phyloP scores from a whole-genome alignment of 495 filamentous ascomycete genomes.

The Xylaria bambusicola region DNA sequence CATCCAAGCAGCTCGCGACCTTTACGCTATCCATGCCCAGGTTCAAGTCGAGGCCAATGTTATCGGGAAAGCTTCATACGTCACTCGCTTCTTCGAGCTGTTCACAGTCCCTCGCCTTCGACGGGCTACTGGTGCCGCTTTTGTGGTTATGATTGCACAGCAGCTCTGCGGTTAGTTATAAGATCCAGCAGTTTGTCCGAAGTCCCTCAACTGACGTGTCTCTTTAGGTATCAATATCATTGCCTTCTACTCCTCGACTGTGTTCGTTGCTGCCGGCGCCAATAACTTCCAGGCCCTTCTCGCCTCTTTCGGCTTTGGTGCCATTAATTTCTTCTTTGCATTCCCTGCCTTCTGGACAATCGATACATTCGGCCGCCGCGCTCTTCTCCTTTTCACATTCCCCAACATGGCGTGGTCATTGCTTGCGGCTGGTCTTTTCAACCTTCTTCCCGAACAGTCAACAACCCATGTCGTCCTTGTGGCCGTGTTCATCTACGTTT shows the following conservation, averaged over 20 bases:
- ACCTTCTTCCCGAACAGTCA: conserved; percentile 48
- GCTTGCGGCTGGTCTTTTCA: conserved; percentile 60
- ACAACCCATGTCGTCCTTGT: conserved; percentile 55
- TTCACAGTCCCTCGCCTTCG: conserved; percentile 70
- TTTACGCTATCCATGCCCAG: conserved; percentile 65
- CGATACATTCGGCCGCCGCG: conserved; percentile 64
- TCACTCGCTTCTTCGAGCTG: conserved; percentile 61
- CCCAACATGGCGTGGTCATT: conserved; percentile 62
- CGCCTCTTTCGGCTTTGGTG: conserved; percentile 61
- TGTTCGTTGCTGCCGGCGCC: conserved; percentile 58
- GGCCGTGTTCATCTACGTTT: conserved; percentile 67
- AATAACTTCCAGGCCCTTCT: conserved; percentile 46
- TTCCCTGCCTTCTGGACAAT: conserved; percentile 71
- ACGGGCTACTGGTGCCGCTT: conserved; percentile 64
- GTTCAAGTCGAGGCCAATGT: conserved; percentile 52
- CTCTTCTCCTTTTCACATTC: conserved; percentile 65
- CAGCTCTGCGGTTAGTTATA: conserved; percentile 54
- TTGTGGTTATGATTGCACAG: conserved; percentile 67
- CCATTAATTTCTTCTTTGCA: conserved; percentile 61
- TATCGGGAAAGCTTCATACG: conserved; percentile 45
- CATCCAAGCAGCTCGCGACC: conserved; percentile 65
- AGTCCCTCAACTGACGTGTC: neutral
- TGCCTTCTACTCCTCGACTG: conserved; percentile 66
- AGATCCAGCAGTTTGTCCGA: neutral
- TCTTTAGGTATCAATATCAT: conserved; percentile 59